Evolutionary conservation across 768 basidiomycete species (phyloP).

Genomic region (Leccinum arenicola): DNA sequence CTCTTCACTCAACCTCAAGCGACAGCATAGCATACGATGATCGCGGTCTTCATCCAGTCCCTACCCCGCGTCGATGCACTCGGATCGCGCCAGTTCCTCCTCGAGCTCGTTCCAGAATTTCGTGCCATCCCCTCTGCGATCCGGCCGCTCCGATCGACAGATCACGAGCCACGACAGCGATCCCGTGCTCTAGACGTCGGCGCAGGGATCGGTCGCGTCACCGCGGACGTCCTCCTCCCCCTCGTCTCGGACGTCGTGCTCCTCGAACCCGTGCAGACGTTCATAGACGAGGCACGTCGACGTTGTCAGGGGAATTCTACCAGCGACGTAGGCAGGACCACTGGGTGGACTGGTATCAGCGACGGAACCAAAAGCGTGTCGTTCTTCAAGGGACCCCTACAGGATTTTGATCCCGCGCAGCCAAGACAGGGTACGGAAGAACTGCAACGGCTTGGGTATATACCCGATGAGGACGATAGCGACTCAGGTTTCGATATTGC

Average conservation of each 20-base stretch:
- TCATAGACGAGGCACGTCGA: slow-evolving; percentile 69
- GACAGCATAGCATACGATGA: not conserved
- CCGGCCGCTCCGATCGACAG: slow-evolving; percentile 40
- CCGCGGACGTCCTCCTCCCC: slow-evolving; percentile 82
- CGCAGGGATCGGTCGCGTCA: slow-evolving; percentile 93
- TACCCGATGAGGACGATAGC: slow-evolving; percentile 52
- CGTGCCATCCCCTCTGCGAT: slow-evolving; percentile 74
- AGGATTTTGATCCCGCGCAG: slow-evolving; percentile 71
- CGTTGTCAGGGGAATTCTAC: slow-evolving; percentile 36
- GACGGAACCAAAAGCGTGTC: slow-evolving; percentile 68
- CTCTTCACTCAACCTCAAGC: not conserved
- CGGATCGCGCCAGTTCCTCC: slow-evolving; percentile 84
- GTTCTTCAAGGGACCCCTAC: slow-evolving; percentile 77
- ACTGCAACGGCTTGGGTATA: slow-evolving; percentile 67
- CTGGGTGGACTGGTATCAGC: slow-evolving; percentile 65
- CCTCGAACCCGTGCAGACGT: slow-evolving; percentile 81
- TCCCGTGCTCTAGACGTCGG: slow-evolving; percentile 88
- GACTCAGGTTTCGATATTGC: slow-evolving; percentile 78
- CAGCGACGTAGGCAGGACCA: slow-evolving; percentile 29
- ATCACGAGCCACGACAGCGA: slow-evolving; percentile 33
- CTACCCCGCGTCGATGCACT: slow-evolving; percentile 89
- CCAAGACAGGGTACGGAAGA: slow-evolving; percentile 38
- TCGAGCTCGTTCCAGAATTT: slow-evolving; percentile 77
- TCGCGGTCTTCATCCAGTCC: slow-evolving; percentile 43
- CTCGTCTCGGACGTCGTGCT: slow-evolving; percentile 85